phyloP scores from a whole-genome alignment of 1,284 basidiomycete species.

The Cutaneotrichosporon dermatis region DNA sequence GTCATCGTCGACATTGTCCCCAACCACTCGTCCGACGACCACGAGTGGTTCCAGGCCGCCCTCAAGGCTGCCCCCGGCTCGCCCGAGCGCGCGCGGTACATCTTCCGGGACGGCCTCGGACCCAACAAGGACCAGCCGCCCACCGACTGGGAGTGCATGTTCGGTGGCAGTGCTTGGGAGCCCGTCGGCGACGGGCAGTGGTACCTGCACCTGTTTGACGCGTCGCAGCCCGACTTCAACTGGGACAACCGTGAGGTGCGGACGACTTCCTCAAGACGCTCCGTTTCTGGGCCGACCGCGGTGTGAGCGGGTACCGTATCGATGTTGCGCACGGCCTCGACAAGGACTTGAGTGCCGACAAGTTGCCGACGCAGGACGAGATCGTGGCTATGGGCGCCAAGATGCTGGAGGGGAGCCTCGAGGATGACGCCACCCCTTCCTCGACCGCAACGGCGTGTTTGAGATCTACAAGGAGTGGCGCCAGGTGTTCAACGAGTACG shows the following conservation, averaged over 20 bases:
- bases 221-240: conserved; percentile 71
- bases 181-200: conserved; percentile 65
- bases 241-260: conserved; percentile 66
- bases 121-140: conserved; percentile 57
- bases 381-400: conserved; percentile 8
- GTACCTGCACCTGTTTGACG: conserved; percentile 67
- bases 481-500: conserved; percentile 41
- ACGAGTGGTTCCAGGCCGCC: conserved; percentile 69
- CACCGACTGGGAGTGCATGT: conserved; percentile 67
- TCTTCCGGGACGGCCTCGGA: conserved; percentile 60
- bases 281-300: conserved; percentile 68
- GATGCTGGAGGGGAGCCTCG: conserved; percentile 22
- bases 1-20: conserved; percentile 74
- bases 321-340: conserved; percentile 37
- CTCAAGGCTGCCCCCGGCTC: conserved; percentile 55
- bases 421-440: conserved; percentile 26
- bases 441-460: conserved; percentile 36
- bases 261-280: conserved; percentile 63
- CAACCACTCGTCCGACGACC: conserved; percentile 75
- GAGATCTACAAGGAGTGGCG: conserved; percentile 41
- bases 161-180: conserved; percentile 70
- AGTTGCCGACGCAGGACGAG: conserved; percentile 14
- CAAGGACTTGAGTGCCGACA: conserved; percentile 20
- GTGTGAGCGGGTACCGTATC: conserved; percentile 66
- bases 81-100: conserved; percentile 61